phyloP scores from a whole-genome alignment of 208 protist genomes.

The Trypanosoma theileri region DNA sequence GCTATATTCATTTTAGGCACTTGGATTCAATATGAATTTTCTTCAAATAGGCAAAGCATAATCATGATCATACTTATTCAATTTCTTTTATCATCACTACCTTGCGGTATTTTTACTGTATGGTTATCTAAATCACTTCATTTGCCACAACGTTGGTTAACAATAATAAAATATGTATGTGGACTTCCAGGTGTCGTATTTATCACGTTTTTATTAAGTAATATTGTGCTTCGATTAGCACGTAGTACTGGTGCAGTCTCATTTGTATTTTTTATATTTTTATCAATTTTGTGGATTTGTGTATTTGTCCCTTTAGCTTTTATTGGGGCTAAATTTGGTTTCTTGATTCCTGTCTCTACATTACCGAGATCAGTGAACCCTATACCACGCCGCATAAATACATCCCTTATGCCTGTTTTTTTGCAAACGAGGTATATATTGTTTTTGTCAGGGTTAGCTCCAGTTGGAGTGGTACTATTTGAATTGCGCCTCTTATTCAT shows the following conservation, averaged over 20 bases:
- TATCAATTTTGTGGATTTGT: conserved; percentile 62
- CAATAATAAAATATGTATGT: conserved; percentile 35
- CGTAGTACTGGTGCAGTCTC: conserved; percentile 24
- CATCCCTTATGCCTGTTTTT: conserved; percentile 46
- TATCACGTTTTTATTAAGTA: conserved; percentile 32
- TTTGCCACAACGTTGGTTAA: conserved; percentile 56
- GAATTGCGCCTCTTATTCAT: conserved; percentile 94
- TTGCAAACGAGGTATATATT: conserved; percentile 19
- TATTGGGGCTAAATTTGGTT: conserved; percentile 82
- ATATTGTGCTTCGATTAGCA: conserved; percentile 27
- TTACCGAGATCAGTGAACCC: conserved; percentile 64
- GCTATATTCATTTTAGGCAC: conserved; percentile 62
- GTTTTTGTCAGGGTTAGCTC: conserved; percentile 62
- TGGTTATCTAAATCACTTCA: conserved; percentile 44
- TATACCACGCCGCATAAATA: conserved; percentile 87
- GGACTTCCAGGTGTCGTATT: conserved; percentile 33
- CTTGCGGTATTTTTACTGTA: conserved; percentile 73
- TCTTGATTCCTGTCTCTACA: conserved; percentile 49
- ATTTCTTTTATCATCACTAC: conserved; percentile 32
- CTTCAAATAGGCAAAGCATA: conserved; percentile 80
- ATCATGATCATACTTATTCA: conserved; percentile 43
- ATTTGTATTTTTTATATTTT: conserved; percentile 14
- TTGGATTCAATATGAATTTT: conserved; percentile 85
- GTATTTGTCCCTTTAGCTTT: conserved; percentile 91
- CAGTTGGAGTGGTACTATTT: conserved; percentile 94